Conservation (phyloP, 129 eudicot species). For the Tanacetum coccineum region DNA sequence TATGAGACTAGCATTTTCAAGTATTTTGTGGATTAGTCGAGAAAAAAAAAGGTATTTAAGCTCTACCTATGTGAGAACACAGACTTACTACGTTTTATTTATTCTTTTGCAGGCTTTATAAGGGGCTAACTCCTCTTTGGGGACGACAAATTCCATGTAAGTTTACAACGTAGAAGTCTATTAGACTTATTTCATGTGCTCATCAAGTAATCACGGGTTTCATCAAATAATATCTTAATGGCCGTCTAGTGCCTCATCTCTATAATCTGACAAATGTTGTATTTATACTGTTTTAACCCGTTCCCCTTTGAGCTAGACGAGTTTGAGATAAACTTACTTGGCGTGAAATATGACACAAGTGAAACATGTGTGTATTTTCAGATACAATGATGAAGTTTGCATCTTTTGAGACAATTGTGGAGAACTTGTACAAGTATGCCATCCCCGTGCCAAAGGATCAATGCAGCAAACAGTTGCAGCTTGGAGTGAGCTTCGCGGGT, state of each 20-base stretch:
- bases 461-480: constrained; percentile 79
- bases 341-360: neutral
- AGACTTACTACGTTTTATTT: neutral
- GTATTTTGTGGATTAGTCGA: neutral
- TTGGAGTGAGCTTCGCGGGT: constrained; percentile 92
- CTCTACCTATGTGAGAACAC: neutral
- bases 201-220: too few relatives aligned
- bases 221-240: too few relatives aligned
- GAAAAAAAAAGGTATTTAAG: neutral
- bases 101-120: constrained; percentile 52
- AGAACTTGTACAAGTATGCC: constrained; percentile 69
- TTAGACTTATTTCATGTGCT: neutral
- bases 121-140: constrained; percentile 79
- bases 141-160: constrained; percentile 91
- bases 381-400: constrained; percentile 98
- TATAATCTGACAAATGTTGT: too few relatives aligned
- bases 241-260: too few relatives aligned
- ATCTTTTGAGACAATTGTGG: constrained; percentile 83
- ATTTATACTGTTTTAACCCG: too few relatives aligned
- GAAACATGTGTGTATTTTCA: constrained; percentile 25
- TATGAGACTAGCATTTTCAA: constrained; percentile 17
- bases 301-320: too few relatives aligned
- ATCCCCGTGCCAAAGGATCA: constrained; percentile 72
- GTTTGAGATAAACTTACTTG: neutral
- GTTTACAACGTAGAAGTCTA: constrained; percentile 13